Base-by-base conservation (phyloP, 352 stramenopile species). In the Globisporangium spiculum region DNA sequence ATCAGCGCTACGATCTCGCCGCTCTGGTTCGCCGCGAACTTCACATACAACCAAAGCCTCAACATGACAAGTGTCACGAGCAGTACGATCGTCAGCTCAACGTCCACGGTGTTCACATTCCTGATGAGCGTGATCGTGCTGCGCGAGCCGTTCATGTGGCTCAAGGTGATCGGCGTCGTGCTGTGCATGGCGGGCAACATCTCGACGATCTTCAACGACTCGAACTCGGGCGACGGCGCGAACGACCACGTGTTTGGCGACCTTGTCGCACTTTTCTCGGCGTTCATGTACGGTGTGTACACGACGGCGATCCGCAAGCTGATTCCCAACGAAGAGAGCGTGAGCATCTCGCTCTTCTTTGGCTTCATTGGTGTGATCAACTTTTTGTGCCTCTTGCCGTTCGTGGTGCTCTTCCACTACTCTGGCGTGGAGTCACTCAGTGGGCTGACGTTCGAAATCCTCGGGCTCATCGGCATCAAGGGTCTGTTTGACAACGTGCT, bases 1-100 rank as follows among this genome's bases (percentile, higher is more conserved):
- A 82, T 82, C 67, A 65, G 67, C 18, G 74, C 83, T 2, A 74
- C 88, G 52, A 79, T 99, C 67, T 86, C 89, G 24, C 94, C 95
- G 41, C 70, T 99, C 41, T 99, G 96, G 96, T 99, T 99, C 80
- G 61, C 97, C 53, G 94, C 94, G 27, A 98, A 99, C 74, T 98
- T 91, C 60, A 88, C 90, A 46, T 99, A 99, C 82, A 98, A 98
- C 77, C 74, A 92, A 52, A 96, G 82, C 52, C 78, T 99, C n/a
- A 84, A 91, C 74, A 87, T 90, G 70, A 98, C 94, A 8, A 91
- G 89, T 60, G 96, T 99, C 60, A 98, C 94, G 46, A 98, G 89
- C 71, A 97, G 83, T 65, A 99, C 97, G 22, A 97, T 99, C 32
- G 87, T 99, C 62, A 96, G 86, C 59, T 92, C 89, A 22, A 98